Evolutionary conservation across 768 basidiomycete species (phyloP).

Genomic region (Boletus tomentosulus): DNA sequence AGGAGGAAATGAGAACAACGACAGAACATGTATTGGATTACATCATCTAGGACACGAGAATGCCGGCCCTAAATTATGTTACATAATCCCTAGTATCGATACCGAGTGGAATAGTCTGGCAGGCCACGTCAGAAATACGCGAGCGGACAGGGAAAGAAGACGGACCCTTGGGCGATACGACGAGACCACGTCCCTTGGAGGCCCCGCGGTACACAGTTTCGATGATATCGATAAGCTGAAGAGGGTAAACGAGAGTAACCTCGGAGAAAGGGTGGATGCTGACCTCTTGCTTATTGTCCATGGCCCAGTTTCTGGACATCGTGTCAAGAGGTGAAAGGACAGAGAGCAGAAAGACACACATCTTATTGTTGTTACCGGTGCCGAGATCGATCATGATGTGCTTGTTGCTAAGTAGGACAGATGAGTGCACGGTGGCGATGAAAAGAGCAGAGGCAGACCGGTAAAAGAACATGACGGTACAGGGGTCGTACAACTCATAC

Average conservation of each 20-base stretch:
- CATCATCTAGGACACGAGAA: slow-evolving; percentile 27
- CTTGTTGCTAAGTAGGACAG: slow-evolving; percentile 69
- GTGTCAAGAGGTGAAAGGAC: background rate
- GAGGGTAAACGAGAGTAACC: background rate
- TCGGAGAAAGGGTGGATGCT: background rate
- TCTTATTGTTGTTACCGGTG: slow-evolving; percentile 99
- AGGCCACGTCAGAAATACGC: background rate
- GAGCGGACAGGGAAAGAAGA: background rate
- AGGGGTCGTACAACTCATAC: slow-evolving; percentile 98
- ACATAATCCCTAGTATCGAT: slow-evolving; percentile 51
- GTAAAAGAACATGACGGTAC: slow-evolving; percentile 98
- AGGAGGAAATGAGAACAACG: background rate
- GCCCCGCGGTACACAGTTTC: slow-evolving; percentile 98
- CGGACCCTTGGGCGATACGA: slow-evolving; percentile 92
- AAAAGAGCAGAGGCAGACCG: slow-evolving; percentile 49
- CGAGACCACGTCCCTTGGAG: slow-evolving; percentile 95
- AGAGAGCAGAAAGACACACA: slow-evolving; percentile 48
- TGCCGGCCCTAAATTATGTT: slow-evolving; percentile 19
- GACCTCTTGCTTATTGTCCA: slow-evolving; percentile 98
- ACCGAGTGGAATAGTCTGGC: slow-evolving; percentile 77
- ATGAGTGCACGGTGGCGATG: background rate
- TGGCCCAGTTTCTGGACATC: slow-evolving; percentile 88
- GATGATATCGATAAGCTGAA: slow-evolving; percentile 91
- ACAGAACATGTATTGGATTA: slow-evolving; percentile 13
- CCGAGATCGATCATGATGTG: slow-evolving; percentile 99